Conservation (phyloP, 257 asterid species). For the Rauvolfia tetraphylla region DNA sequence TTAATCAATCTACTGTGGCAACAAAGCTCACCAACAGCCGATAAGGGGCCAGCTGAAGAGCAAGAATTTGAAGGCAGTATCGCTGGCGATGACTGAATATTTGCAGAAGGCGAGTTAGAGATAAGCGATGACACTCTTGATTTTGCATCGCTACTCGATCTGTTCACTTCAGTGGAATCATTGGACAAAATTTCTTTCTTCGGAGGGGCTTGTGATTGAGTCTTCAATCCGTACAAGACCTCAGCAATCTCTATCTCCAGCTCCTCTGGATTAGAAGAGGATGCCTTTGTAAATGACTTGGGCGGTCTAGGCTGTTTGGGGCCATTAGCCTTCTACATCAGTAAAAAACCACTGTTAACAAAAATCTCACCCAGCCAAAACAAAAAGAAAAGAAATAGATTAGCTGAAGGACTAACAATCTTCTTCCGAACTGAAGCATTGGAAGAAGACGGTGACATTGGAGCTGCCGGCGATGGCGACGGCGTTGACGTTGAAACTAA, state of each 20-base stretch:
- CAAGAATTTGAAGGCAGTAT: conserved; percentile 36
- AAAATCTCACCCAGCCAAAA: background rate
- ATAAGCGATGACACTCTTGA: conserved; percentile 64
- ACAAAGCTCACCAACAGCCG: conserved; percentile 64
- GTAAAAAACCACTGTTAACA: conserved; percentile 7
- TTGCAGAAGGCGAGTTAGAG: conserved; percentile 45
- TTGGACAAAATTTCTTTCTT: conserved; percentile 45
- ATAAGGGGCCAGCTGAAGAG: conserved; percentile 39
- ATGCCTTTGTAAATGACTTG: conserved; percentile 55
- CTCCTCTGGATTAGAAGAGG: conserved; percentile 78
- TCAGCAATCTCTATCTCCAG: conserved; percentile 94
- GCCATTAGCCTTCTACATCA: conserved; percentile 57
- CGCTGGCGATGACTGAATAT: conserved; percentile 26
- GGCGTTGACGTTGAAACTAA: conserved; percentile 34
- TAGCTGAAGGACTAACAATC: conserved; percentile 50
- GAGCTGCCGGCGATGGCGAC: conserved; percentile 47
- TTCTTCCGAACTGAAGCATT: conserved; percentile 65
- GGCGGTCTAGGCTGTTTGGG: conserved; percentile 75
- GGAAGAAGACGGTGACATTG: conserved; percentile 79
- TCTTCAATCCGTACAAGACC: conserved; percentile 80
- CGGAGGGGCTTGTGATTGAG: conserved; percentile 67
- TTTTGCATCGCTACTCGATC: conserved; percentile 51
- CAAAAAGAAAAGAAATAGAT: background rate
- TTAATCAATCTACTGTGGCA: background rate
- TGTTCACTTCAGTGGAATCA: conserved; percentile 61